Evolutionary conservation across 164 flowering plant species (phyloP), one percentile per base, ranked within the genome.

Genomic region (Chimonanthus praecox): DNA sequence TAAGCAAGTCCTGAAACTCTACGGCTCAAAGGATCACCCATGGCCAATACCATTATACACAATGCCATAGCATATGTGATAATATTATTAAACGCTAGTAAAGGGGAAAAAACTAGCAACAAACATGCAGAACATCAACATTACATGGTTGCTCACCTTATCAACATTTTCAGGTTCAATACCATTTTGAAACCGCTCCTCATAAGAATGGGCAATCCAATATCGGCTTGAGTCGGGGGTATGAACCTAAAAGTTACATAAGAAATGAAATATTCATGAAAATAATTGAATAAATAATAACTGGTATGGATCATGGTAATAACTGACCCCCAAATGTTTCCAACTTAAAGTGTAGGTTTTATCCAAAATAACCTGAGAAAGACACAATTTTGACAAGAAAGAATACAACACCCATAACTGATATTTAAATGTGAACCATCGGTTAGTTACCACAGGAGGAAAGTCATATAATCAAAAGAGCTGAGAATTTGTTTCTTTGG

Each of bases 141-240:
- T 2, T 16, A 70, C 3, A 51, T 71, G 77, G 68, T 2, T 48
- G 58, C 72, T 69, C 21, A 92, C 98, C 97, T 95, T 93, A 70
- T 95, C 99, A 74, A 95, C 88, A 85, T 92, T 95, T 83, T 93
- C 97, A 69, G 98, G 99, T 84, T 95, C 99, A 78, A 92, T 88
- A 70, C 92, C 87, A 64, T 81, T 85, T 69, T 76, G 73, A 76
- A 89, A 86, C 66, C 88, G 89, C 64, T 92, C 88, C 77, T 85
- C 86, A 77, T 90, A 92, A 69, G 98, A 89, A 76, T 83, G 71
- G 33, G 98, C 90, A 77, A 95, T 87, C 97, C 99, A 95, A 65
- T 95, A 95, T 84, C 98, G 92, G 81, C 99, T 95, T 60, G 99
- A 95, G 79, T 95, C 98, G 64, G 99, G 99, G 49, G 98, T 93